Evolutionary conservation across 306 rosid genomes (phyloP).

Genomic region (Dryas drummondii): DNA sequence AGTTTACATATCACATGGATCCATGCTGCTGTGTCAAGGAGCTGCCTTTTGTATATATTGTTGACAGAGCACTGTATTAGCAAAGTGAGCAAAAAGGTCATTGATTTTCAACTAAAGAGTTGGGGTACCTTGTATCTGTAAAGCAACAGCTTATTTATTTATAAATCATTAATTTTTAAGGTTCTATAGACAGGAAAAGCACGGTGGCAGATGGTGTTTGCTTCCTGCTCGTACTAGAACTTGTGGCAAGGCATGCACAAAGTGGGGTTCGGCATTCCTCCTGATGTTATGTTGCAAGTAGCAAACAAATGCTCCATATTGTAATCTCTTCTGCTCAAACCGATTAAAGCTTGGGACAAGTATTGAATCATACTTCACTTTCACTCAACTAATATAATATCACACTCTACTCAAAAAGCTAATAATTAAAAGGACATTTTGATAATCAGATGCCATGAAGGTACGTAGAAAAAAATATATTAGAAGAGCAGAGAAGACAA

Average conservation of each 20-base stretch:
- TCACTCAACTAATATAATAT: neutral
- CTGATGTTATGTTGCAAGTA: neutral
- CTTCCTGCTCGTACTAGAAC: neutral
- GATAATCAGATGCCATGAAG: too few relatives aligned
- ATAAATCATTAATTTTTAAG: too few relatives aligned
- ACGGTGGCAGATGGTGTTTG: too few relatives aligned
- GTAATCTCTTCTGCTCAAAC: constrained; percentile 8
- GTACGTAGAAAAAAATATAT: too few relatives aligned
- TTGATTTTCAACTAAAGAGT: neutral
- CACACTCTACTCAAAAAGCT: neutral
- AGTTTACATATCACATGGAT: neutral
- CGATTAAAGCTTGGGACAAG: neutral
- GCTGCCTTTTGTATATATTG: constrained; percentile 16
- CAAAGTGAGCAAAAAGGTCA: neutral
- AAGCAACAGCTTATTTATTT: neutral
- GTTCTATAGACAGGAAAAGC: too few relatives aligned
- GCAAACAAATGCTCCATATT: neutral
- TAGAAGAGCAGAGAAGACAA: too few relatives aligned
- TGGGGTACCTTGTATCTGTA: neutral
- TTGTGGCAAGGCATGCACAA: neutral
- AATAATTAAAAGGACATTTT: too few relatives aligned
- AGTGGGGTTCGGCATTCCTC: neutral
- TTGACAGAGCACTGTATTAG: neutral
- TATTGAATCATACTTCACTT: neutral
- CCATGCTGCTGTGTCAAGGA: neutral